A percentile compares a stretch with the other conserved stretches of the same genome.
phyloP scores from a whole-genome alignment of 768 basidiomycete species.

The Suillus ampliporus region DNA sequence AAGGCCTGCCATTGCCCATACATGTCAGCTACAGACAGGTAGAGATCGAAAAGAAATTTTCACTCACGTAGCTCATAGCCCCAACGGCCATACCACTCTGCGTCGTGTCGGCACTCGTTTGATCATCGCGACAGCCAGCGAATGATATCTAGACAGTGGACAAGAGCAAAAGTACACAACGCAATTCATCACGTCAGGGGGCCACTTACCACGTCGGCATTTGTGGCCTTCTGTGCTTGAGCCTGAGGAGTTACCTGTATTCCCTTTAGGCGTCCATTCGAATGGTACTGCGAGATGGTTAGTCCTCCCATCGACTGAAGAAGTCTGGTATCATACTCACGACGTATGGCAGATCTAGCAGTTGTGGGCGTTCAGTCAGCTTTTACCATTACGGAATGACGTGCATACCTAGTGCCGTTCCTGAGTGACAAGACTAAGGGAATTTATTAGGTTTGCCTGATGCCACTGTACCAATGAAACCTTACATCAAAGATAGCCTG shows the following conservation, averaged over 20 bases:
- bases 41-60: background rate
- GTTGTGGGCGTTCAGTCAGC: background rate
- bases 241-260: slow-evolving; percentile 42
- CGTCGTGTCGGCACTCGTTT: slow-evolving; percentile 77
- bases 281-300: slow-evolving; percentile 52
- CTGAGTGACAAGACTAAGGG: slow-evolving; percentile 53
- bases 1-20: slow-evolving; percentile 56
- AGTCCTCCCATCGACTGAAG: background rate
- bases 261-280: slow-evolving; percentile 59
- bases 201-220: slow-evolving; percentile 71
- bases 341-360: slow-evolving; percentile 34
- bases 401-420: slow-evolving; percentile 49
- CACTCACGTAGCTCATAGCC: slow-evolving; percentile 78
- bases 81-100: slow-evolving; percentile 69
- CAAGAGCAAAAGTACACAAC: background rate
- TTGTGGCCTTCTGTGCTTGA: slow-evolving; percentile 48
- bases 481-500: slow-evolving; percentile 58
- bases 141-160: slow-evolving; percentile 60
- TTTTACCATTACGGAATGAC: background rate
- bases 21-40: slow-evolving; percentile 7
- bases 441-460: slow-evolving; percentile 6
- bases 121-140: slow-evolving; percentile 72
- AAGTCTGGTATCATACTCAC: slow-evolving; percentile 17
- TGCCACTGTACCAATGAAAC: background rate
- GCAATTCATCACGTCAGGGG: background rate